Percentiles rank a stretch among this genome's conserved stretches.
phyloP scores from a whole-genome alignment of 371 early-diverging fungal species.

The Mortierella sp. region DNA sequence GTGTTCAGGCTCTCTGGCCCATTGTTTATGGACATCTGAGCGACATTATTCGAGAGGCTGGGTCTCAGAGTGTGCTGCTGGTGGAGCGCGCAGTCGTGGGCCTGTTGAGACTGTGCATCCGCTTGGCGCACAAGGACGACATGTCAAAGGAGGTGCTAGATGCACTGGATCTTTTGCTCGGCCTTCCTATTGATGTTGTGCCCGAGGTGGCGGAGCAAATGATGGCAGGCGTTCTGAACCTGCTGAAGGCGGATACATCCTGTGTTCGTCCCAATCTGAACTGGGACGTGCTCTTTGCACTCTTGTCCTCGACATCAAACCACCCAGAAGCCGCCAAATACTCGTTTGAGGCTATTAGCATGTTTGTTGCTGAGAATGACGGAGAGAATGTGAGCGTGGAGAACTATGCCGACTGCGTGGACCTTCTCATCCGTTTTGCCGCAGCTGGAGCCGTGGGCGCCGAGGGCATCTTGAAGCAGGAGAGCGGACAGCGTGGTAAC shows the following conservation, averaged over 20 bases:
- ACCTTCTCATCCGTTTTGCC: conserved; percentile 66
- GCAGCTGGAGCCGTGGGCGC: conserved; percentile 60
- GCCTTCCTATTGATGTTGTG: conserved; percentile 74
- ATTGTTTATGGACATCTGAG: conserved; percentile 74
- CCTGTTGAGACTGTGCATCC: conserved; percentile 76
- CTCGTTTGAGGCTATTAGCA: conserved; percentile 67
- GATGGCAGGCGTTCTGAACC: conserved; percentile 81
- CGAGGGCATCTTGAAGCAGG: conserved; percentile 48
- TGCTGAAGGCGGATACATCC: conserved; percentile 66
- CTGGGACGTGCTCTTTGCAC: conserved; percentile 64
- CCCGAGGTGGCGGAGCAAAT: conserved; percentile 80
- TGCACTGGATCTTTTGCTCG: conserved; percentile 69
- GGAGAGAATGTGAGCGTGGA: conserved; percentile 59
- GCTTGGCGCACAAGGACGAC: conserved; percentile 74
- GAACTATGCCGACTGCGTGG: conserved; percentile 77
- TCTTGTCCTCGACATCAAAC: conserved; percentile 63
- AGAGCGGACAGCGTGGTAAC: conserved; percentile 44
- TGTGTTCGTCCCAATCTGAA: conserved; percentile 53
- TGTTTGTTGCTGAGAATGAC: conserved; percentile 61
- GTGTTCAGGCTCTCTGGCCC: conserved; percentile 74
- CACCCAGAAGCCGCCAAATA: conserved; percentile 69
- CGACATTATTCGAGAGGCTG: conserved; percentile 75
- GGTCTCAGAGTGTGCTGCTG: conserved; percentile 72
- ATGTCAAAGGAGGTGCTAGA: conserved; percentile 73
- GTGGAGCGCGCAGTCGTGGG: conserved; percentile 85